Base-by-base conservation (phyloP, 2,329 filamentous ascomycete species). In the Xylariaceae sp. region DNA sequence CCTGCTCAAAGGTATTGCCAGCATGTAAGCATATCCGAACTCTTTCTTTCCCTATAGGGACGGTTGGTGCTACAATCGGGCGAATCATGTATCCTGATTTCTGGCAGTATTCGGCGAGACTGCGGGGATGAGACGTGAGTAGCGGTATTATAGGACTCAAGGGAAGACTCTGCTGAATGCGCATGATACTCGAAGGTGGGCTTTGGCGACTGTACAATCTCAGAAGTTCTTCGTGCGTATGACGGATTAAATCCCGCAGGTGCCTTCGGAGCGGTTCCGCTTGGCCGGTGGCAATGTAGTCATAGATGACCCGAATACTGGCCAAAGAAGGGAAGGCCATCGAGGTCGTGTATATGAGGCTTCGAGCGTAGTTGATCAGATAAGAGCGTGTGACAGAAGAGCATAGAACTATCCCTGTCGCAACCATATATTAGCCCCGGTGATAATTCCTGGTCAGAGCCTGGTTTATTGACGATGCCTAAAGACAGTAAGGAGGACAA, bases 331-430 rank as follows among this genome's bases (percentile, higher is more conserved):
- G 80, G 39, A 82, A 82, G 0, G 82, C 78, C 70, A 88, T 77
- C 31, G 86, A 84, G 0, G 87, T 90, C 0, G 87, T 89, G 66
- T 89, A 91, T 49, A 90, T 89, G 40, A 90, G 70, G 1, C 80
- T 84, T n/a, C 87, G 80, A 1, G 87, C 86, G 62, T 90, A 90
- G 63, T 91, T 90, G 67, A 90, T 79, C 47, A 90, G 73, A 56
- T 89, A 90, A 1, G 80, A 70, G 19, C 84, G 74, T 0, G 83
- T 80, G 1, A 78, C 69, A 0, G 76, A 66, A 1, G 82, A 82
- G 63, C 84, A 88, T 0, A 90, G 73, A 1, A 90, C 71, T 17
- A 84, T 75, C 2, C 81, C 82, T 84, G 18, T 67, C 66, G n/a
- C n/a, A n/a, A n/a, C n/a, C n/a, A n/a, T n/a, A n/a, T n/a, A n/a